Base-by-base conservation (phyloP, 164 flowering plant species). In the Tetrastigma voinierianum region DNA sequence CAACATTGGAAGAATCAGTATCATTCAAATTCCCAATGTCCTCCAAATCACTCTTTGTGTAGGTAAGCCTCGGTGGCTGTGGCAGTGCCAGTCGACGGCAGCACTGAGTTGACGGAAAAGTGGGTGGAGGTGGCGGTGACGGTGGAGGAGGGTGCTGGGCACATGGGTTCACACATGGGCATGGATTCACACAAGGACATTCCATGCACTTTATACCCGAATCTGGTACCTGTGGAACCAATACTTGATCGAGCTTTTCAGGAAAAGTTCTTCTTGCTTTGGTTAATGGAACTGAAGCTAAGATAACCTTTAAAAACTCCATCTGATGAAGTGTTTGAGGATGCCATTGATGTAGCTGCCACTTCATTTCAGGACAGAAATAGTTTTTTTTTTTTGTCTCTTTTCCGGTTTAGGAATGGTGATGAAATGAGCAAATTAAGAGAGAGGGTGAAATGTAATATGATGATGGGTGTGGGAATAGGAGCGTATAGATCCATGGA, bases 81-180 rank as follows among this genome's bases (percentile, higher is more conserved):
- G 77, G 80, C 12, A 68, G 53, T n/a, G n/a, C 17, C 44, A 24
- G 15, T 21, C 71, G 78, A 20, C 45, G 11, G 48, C 72, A 65
- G 21, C 25, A 23, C 14, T n/a, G 40, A 2, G 59, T 44, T 8
- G 32, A 1, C 8, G 68, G 17, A 13, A 13, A 14, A 0, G 15
- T 48, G 2, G 70, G 71, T 0, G 74, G 71, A 10, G 68, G 68
- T 8, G 68, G 65, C 2, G 72, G 66, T 10, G 69, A 62, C 8
- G 72, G 70, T 4, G 59, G 67, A 4, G 32, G 46, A 16, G 6
- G 48, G 54, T 57, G 66, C 53, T 61, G 73, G 52, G 19, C 57
- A 49, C 79, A 76, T 16, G 79, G 76, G 57, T 64, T 68, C 17
- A 21, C 62, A 46, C 79, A 76, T 61, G 79, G 64, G 51, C 76